Conservation (phyloP, 495 filamentous ascomycete genomes). For the Penicillium diatomitis region DNA sequence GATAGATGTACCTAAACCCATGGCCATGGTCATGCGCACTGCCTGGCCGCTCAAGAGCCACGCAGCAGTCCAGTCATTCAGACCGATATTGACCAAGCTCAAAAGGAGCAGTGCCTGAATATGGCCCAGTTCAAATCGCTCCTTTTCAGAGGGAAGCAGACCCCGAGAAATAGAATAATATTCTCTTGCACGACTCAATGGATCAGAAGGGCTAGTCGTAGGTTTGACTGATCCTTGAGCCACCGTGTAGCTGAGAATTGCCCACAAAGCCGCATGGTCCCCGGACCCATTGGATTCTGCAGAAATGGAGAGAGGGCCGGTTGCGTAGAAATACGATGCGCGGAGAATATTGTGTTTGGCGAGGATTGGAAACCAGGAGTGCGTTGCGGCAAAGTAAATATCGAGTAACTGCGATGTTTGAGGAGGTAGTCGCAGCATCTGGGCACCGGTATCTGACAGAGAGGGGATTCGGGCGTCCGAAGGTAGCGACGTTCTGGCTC, state of each 20-base stretch:
- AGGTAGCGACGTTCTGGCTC: constrained; percentile 16
- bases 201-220: constrained; percentile 14
- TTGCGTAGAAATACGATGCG: constrained; percentile 42
- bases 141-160: constrained; percentile 51
- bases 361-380: constrained; percentile 63
- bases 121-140: constrained; percentile 49
- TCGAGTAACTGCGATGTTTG: constrained; percentile 59
- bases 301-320: constrained; percentile 35
- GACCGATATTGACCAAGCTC: constrained; percentile 48
- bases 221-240: constrained; percentile 26
- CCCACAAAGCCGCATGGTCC: constrained; percentile 57
- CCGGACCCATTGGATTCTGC: constrained; percentile 36
- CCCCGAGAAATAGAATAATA: constrained; percentile 50
- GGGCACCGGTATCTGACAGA: constrained; percentile 8
- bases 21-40: constrained; percentile 44
- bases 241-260: constrained; percentile 48
- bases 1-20: constrained; percentile 30
- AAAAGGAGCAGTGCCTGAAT: constrained; percentile 57
- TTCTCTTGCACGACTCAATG: constrained; percentile 23
- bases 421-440: constrained; percentile 41
- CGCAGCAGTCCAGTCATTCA: constrained; percentile 43
- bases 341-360: constrained; percentile 59
- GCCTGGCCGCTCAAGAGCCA: constrained; percentile 57
- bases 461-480: constrained; percentile 8
- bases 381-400: constrained; percentile 63